Percentiles rank a stretch among this genome's conserved stretches.
Evolutionary conservation across 176 grass and related monocot species (phyloP).

Genomic region (barley (Hordeum vulgare)): MorexV3_pseudomolecules_assembly NC_058521.1:110862868-110863367

Average conservation of each 20-base stretch:
- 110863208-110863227: not conserved
- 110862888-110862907: conserved; percentile 2
- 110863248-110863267: too few relatives aligned
- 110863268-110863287: too few relatives aligned
- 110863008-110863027: not conserved
- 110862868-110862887: conserved; percentile 9
- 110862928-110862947: not conserved
- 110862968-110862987: conserved; percentile 23
- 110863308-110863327: too few relatives aligned
- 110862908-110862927: not conserved
- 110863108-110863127: conserved; percentile 9
- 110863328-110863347: too few relatives aligned
- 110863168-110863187: not conserved
- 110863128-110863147: not conserved
- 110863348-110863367: too few relatives aligned
- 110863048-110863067: too few relatives aligned
- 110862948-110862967: not conserved
- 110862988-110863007: conserved; percentile 3
- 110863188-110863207: not conserved
- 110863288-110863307: too few relatives aligned
- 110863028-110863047: not conserved
- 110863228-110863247: not conserved
- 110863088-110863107: not conserved
- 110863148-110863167: not conserved
- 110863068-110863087: not conserved